Base-by-base conservation (phyloP, 805 yeast genomes). In the Cephaloascus albidus region DNA sequence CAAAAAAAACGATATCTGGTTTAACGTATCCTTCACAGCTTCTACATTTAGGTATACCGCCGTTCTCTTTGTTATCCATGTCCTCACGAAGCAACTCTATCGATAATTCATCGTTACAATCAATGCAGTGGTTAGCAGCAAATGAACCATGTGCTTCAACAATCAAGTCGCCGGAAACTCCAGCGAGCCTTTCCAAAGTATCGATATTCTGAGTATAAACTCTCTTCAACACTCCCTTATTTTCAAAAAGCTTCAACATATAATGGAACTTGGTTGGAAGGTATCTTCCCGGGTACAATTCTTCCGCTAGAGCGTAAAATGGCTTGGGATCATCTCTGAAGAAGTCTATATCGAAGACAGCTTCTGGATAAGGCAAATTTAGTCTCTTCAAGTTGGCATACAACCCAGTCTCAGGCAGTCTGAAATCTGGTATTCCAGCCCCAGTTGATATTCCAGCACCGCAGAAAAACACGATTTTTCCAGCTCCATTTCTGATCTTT, bases 71-170 rank as follows among this genome's bases (percentile, higher is more conserved):
- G 15, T 72, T 35, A 44, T 50, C 38, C 15, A 54, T 45, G 34
- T 53, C 40, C 35, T 44, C 41, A 44, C 46, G 40, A 45, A 82
- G 63, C 4, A 55, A 55, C 4, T 65, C 72, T 5, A 63, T 55
- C 0, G 72, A 55, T 74, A 78, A 81, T 39, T 63, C 78, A 20
- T 57, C 55, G 2, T 58, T 43, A 60, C 98, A 90, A 17, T 82
- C 77, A 36, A 88, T 81, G 53, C 98, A 90, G 47, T 83, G 93
- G 49, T 82, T 84, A 1, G 55, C 58, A 1, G 93, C 94, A 70
- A 90, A 90, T 2, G 95, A 85, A 0, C 98, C 98, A 58, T 90
- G 97, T 0, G 97, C 97, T 52, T 88, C 96, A 0, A 90, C 81
- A 2, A 90, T 67, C 43, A 60, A 68, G 12, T 78, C 77, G 16